Base-by-base conservation (phyloP, 1,139 yeast genomes). In the Nakaseomyces glabratus region DNA sequence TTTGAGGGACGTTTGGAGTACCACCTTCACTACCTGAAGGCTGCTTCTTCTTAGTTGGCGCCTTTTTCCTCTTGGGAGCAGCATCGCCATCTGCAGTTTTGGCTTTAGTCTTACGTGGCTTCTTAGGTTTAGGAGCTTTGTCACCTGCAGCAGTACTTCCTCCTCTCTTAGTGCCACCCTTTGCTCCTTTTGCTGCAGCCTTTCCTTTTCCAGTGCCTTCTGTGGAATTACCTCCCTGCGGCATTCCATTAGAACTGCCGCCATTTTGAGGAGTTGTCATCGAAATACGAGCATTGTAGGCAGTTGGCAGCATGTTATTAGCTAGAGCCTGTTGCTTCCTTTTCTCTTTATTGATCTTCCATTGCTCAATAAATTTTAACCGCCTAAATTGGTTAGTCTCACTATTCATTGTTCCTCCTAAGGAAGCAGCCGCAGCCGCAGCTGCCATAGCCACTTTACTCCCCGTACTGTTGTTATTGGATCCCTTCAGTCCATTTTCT, bases 301-400 rank as follows among this genome's bases (percentile, higher is more conserved):
- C 44, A 20, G 40, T 43, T 6, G 52, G 49, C 11, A 42, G 39
- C 10, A 44, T 35, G 23, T 47, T 46, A 6, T 47, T 43, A 23
- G 43, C 41, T 30, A 45, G 29, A 5, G 62, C 58, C 13, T 60
- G 63, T 37, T 61, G 66, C 41, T 63, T 63, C 35, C 63, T 48
- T 42, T 64, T 59, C 38, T 66, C 70, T 42, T 61, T 60, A 40
- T 63, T 62, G 1, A 61, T 41, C 38, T 71, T 56, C 60, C 66
- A 63, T 48, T 63, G 69, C 42, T 69, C 76, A 44, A 66, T 66
- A 46, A 65, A 71, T 50, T 66, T 66, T 37, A 69, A 46, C 44
- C 75, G 60, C 39, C 67, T 61, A 43, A 70, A 70, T 42, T 69
- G 71, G 24, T 67, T 65, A 29, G 64, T 57, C 38, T 63, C 70